Evolutionary conservation across 2,329 filamentous ascomycete genomes (phyloP).

Genomic region (Exophiala mesophila): DNA sequence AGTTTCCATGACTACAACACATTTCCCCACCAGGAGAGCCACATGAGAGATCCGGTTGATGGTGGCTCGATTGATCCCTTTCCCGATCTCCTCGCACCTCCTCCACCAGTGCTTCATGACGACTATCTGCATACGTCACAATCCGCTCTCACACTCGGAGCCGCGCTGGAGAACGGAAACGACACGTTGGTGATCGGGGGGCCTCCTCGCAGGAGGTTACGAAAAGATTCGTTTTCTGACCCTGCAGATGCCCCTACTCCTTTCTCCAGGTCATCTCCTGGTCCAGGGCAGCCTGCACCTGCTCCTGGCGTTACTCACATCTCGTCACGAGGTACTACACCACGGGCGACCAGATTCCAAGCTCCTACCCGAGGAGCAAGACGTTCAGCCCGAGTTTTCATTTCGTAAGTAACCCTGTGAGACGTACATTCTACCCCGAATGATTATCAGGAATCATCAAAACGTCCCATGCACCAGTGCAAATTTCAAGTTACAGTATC

Average conservation of each 20-base stretch:
- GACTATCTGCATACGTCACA: constrained; percentile 30
- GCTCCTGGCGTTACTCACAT: constrained; percentile 53
- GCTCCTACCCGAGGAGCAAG: constrained; percentile 58
- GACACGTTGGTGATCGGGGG: neutral
- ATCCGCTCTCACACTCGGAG: constrained; percentile 26
- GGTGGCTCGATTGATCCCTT: constrained; percentile 7
- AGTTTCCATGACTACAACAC: constrained; percentile 25
- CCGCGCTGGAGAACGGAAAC: neutral
- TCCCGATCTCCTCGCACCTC: constrained; percentile 8
- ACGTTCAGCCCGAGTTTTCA: constrained; percentile 61
- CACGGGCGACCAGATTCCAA: constrained; percentile 32
- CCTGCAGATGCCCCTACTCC: constrained; percentile 26
- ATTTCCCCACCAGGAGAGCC: constrained; percentile 19
- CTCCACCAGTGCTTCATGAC: constrained; percentile 24
- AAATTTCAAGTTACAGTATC: no score
- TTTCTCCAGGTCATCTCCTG: constrained; percentile 17
- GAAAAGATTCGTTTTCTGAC: constrained; percentile 22
- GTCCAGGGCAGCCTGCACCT: constrained; percentile 25
- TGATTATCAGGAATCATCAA: no score
- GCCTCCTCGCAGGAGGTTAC: constrained; percentile 13
- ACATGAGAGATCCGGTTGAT: constrained; percentile 20
- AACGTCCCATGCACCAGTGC: no score
- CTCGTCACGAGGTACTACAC: constrained; percentile 29
- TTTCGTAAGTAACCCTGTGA: constrained; percentile 49
- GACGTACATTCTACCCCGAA: no score